Evolutionary conservation across 2,329 filamentous ascomycete genomes (phyloP).

Genomic region (Claviceps sp.): DNA sequence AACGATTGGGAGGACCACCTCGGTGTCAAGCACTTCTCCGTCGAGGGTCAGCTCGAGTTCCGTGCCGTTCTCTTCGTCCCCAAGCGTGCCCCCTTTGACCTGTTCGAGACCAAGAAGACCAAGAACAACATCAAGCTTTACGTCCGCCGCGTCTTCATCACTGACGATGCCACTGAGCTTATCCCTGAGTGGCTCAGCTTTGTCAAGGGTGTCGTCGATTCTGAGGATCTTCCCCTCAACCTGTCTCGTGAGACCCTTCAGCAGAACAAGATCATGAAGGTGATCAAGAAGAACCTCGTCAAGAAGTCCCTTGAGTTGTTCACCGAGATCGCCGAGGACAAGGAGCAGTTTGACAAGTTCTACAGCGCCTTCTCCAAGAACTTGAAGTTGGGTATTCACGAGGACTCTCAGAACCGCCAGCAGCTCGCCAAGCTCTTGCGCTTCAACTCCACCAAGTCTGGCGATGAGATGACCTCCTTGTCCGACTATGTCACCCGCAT

Average conservation of each 20-base stretch:
- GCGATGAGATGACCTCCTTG: slow-evolving; percentile 88
- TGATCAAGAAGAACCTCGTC: slow-evolving; percentile 99
- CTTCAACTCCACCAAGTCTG: slow-evolving; percentile 98
- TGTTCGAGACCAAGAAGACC: slow-evolving; percentile 99
- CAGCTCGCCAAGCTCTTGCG: slow-evolving; percentile 94
- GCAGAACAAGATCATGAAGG: slow-evolving; percentile 99
- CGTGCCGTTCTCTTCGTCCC: slow-evolving; percentile 98
- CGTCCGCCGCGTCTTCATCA: slow-evolving; percentile 99
- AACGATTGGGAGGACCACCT: slow-evolving; percentile 99
- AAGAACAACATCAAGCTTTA: slow-evolving; percentile 99
- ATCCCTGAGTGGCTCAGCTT: slow-evolving; percentile 99
- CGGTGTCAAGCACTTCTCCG: slow-evolving; percentile 99
- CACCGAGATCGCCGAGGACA: slow-evolving; percentile 97
- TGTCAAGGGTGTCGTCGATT: slow-evolving; percentile 99
- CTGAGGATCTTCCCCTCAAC: slow-evolving; percentile 98
- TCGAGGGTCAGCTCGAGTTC: slow-evolving; percentile 99
- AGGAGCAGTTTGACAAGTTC: slow-evolving; percentile 99
- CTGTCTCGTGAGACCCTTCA: slow-evolving; percentile 99
- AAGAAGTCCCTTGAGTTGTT: slow-evolving; percentile 99
- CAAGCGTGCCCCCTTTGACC: slow-evolving; percentile 98
- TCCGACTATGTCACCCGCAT: slow-evolving; percentile 97
- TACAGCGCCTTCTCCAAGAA: slow-evolving; percentile 99
- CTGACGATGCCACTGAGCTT: slow-evolving; percentile 96
- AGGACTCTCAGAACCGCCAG: slow-evolving; percentile 94
- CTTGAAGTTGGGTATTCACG: slow-evolving; percentile 99